These are phyloP conservation scores for Syzygium aqueum DNA, from an alignment of 345 rosid species.

Conservation along the genomic window DNA sequence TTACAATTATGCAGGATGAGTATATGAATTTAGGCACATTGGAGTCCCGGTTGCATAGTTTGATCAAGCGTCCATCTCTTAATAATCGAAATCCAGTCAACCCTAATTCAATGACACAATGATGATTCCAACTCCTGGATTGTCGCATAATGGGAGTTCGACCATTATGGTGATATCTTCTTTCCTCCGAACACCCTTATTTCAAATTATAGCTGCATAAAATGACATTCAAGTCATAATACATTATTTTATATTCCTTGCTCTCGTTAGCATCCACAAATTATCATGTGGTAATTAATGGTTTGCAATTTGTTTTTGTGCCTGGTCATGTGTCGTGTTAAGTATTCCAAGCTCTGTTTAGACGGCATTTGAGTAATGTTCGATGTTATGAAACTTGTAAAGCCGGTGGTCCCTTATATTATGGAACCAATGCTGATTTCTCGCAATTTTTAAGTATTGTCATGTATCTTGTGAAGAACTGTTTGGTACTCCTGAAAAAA, in stretches of 20 bases:
- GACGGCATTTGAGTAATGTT: background rate
- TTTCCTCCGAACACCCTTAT: too few species aligned
- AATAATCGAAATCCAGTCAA: background rate
- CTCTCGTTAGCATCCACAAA: background rate
- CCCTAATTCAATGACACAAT: background rate
- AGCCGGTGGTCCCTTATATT: background rate
- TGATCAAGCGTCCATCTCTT: background rate
- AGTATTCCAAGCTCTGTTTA: background rate
- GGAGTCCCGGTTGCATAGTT: background rate
- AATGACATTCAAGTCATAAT: too few species aligned
- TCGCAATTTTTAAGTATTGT: background rate
- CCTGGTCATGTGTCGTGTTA: fast-evolving
- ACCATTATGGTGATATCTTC: background rate
- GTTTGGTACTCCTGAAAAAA: background rate
- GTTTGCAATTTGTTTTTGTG: background rate
- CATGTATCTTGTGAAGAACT: constrained; percentile 4
- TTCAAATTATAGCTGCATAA: too few species aligned
- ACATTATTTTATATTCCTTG: too few species aligned
- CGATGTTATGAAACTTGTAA: background rate
- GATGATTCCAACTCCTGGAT: background rate
- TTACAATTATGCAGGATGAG: background rate
- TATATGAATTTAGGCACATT: background rate
- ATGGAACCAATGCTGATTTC: background rate
- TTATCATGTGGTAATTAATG: background rate
- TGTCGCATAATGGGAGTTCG: background rate